These are phyloP conservation scores for Thyridium curvatum DNA, from an alignment of 2,329 filamentous ascomycete genomes.

Conservation along the genomic window DNA sequence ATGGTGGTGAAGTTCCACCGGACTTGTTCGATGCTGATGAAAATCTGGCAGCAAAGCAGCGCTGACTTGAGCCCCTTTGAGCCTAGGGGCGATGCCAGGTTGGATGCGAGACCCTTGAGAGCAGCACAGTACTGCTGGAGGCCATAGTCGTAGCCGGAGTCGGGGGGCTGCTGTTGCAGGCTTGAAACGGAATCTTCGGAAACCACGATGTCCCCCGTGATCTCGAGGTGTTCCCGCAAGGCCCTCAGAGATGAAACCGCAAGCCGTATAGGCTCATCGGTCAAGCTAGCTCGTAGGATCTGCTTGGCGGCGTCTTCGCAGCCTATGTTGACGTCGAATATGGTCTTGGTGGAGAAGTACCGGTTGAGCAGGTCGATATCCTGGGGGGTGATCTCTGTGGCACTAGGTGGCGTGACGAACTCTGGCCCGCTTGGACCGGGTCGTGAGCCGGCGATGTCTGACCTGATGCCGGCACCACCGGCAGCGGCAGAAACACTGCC, in stretches of 20 bases:
- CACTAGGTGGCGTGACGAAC: conserved; percentile 10
- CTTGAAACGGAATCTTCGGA: conserved; percentile 13
- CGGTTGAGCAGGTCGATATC: conserved; percentile 27
- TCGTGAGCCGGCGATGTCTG: conserved; percentile 10
- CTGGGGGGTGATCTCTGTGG: conserved; percentile 13
- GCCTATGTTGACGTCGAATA: conserved; percentile 28
- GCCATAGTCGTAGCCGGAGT: conserved; percentile 24
- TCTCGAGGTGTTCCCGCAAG: conserved; percentile 32
- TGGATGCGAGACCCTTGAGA: conserved; percentile 29
- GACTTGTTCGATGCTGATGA: conserved; percentile 41
- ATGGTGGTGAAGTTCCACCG: conserved; percentile 30
- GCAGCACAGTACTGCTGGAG: conserved; percentile 35
- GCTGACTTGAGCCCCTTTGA: conserved; percentile 25
- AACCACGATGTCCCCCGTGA: conserved; percentile 16
- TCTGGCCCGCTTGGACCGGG: neutral
- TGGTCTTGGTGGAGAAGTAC: conserved; percentile 34
- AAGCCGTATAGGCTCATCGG: conserved; percentile 26
- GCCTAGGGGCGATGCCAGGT: conserved; percentile 24
- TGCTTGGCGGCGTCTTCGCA: conserved; percentile 31
- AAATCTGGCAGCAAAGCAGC: conserved; percentile 37
- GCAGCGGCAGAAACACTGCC: conserved; percentile 1
- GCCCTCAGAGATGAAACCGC: conserved; percentile 31
- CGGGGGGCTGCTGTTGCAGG: conserved; percentile 19
- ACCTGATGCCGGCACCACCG: conserved; percentile 7
- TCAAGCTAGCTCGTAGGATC: conserved; percentile 28